A percentile compares a stretch with the other conserved stretches of the same genome.
Evolutionary conservation across 2,329 filamentous ascomycete genomes (phyloP).

Genomic region (Pestalotiopsis sp.): DNA sequence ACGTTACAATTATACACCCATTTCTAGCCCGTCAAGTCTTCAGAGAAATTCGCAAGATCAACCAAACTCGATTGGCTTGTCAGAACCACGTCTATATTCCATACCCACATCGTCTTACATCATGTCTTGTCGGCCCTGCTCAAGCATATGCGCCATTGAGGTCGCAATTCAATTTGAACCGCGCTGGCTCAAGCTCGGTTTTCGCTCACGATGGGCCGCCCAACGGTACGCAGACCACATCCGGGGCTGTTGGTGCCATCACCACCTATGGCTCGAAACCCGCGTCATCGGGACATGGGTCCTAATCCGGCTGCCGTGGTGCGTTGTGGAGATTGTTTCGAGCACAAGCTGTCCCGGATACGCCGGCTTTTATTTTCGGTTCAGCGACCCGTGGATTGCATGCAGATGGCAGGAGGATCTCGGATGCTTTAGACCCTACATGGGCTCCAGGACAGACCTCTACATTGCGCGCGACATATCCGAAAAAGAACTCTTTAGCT

Average conservation of each 20-base stretch:
- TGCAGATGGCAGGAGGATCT: neutral
- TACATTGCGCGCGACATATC: neutral
- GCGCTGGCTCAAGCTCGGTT: conserved; percentile 2
- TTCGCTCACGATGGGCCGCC: neutral
- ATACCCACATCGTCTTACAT: no score
- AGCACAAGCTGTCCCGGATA: neutral
- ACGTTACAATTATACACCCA: no score
- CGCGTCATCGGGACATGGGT: neutral
- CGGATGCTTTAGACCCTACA: neutral
- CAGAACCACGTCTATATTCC: no score
- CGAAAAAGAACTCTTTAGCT: neutral
- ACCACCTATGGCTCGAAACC: neutral
- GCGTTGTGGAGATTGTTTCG: neutral
- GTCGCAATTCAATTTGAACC: neutral
- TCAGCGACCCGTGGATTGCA: conserved; percentile 1
- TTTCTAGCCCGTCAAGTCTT: no score
- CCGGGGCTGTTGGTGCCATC: neutral
- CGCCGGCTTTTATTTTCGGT: neutral
- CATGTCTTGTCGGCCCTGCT: neutral
- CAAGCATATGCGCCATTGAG: neutral
- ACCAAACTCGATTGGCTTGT: no score
- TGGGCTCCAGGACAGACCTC: neutral
- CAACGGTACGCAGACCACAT: neutral
- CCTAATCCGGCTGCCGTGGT: neutral
- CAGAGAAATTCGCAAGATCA: no score